Conservation (phyloP, 306 rosid species). For the Prunus salicina region DNA sequence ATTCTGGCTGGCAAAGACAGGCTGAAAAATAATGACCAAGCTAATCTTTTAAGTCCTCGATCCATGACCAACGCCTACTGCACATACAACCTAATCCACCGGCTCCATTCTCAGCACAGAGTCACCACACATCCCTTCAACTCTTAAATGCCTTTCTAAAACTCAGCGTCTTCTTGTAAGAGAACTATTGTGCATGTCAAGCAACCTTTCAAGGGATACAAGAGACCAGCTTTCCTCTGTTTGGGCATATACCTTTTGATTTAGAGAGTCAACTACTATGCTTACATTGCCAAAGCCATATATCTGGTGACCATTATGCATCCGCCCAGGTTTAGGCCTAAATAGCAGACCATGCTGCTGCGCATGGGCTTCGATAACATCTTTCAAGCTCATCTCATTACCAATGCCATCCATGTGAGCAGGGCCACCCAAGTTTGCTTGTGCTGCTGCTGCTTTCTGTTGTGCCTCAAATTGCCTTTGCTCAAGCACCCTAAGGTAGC, state of each 20-base stretch:
- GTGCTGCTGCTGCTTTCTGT: slow-evolving; percentile 59
- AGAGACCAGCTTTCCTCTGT: slow-evolving; percentile 66
- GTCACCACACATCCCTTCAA: not conserved
- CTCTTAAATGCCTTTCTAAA: too few species aligned
- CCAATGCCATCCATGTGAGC: slow-evolving; percentile 37
- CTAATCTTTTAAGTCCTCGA: not conserved
- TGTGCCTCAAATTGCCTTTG: slow-evolving; percentile 65
- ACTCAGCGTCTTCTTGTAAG: slow-evolving; percentile 18
- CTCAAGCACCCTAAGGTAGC: slow-evolving; percentile 43
- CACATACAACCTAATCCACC: not conserved
- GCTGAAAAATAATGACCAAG: not conserved
- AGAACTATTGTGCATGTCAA: slow-evolving; percentile 60
- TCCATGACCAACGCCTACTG: not conserved
- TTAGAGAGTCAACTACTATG: slow-evolving; percentile 65
- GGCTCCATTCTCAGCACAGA: not conserved
- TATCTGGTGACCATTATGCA: slow-evolving; percentile 81
- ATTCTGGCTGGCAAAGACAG: not conserved
- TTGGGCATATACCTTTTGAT: slow-evolving; percentile 75
- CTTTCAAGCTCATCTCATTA: slow-evolving; percentile 74
- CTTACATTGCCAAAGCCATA: slow-evolving; percentile 79
- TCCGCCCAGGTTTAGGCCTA: slow-evolving; percentile 76
- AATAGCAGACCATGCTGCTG: slow-evolving; percentile 65
- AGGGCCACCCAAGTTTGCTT: slow-evolving; percentile 37
- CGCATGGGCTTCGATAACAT: slow-evolving; percentile 81
- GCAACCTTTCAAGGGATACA: slow-evolving; percentile 62